Percentiles rank a stretch among this genome's conserved stretches.
Conservation (phyloP, 1,284 basidiomycete genomes). For the Sphaerobolus stellatus region DNA sequence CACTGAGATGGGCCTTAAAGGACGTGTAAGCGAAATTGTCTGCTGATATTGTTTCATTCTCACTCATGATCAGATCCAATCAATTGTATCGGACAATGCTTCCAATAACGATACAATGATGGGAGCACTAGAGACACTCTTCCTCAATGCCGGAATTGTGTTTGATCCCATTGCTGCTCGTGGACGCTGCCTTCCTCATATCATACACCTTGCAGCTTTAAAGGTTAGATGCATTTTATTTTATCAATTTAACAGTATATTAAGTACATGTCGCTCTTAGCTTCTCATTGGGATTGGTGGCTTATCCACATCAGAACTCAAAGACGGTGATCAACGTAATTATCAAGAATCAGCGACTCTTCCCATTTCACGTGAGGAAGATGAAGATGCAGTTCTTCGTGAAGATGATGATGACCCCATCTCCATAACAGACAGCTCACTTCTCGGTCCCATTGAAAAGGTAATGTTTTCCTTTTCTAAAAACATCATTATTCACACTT, state of each 20-base stretch:
- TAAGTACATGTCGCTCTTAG: not conserved
- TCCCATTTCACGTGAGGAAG: no score
- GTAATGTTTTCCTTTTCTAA: no score
- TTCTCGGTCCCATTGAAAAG: no score
- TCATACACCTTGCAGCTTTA: constrained; percentile 12
- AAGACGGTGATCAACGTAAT: not conserved
- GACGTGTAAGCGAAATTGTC: constrained; percentile 9
- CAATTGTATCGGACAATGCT: constrained; percentile 13
- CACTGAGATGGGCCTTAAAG: constrained; percentile 2
- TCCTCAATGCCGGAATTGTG: not conserved
- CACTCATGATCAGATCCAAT: constrained; percentile 3
- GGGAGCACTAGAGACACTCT: not conserved
- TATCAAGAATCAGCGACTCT: no score
- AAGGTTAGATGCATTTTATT: constrained; percentile 9
- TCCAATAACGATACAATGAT: constrained; percentile 16
- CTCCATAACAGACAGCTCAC: no score
- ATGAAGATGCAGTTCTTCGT: no score
- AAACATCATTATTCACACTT: no score
- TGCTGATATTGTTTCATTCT: not conserved
- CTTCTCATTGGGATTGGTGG: not conserved
- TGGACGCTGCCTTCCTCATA: constrained; percentile 16
- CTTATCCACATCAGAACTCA: not conserved
- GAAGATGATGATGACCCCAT: no score
- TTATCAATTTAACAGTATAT: not conserved
- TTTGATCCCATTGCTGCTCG: constrained; percentile 5